Evolutionary conservation across 768 basidiomycete genomes (phyloP).

Genomic region (Rhizopogon sp.): DNA sequence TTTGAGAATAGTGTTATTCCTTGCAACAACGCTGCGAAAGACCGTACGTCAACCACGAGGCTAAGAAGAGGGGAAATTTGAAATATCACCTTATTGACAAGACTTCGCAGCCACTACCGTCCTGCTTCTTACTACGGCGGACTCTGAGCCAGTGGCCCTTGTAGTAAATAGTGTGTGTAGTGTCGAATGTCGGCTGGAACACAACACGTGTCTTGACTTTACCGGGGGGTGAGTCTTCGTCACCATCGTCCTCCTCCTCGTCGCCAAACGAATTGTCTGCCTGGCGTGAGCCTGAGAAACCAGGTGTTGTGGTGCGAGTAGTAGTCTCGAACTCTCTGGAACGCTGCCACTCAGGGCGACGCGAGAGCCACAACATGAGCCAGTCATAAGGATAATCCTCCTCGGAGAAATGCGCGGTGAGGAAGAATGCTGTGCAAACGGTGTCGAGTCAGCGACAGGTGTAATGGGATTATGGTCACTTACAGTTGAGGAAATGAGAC

Average conservation of each 20-base stretch:
- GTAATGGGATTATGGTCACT: conserved; percentile 26
- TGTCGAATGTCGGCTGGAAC: conserved; percentile 85
- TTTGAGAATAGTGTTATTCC: conserved; percentile 79
- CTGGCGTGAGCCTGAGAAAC: conserved; percentile 41
- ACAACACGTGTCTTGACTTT: conserved; percentile 75
- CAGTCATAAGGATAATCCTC: conserved; percentile 90
- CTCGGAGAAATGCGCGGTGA: conserved; percentile 86
- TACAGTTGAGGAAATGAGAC: conserved; percentile 86
- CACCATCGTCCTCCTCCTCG: conserved; percentile 38
- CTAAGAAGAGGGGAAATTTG: conserved; percentile 11
- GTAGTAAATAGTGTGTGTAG: conserved; percentile 87
- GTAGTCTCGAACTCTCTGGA: conserved; percentile 89
- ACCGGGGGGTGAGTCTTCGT: conserved; percentile 48
- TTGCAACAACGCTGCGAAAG: conserved; percentile 65
- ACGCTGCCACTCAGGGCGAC: conserved; percentile 83
- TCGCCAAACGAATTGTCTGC: conserved; percentile 54
- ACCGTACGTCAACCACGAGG: conserved; percentile 9
- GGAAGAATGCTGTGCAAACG: conserved; percentile 62
- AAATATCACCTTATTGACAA: conserved; percentile 62
- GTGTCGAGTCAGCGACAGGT: conserved; percentile 3
- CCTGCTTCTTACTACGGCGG: conserved; percentile 61
- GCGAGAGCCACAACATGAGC: conserved; percentile 88
- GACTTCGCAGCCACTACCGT: conserved; percentile 66
- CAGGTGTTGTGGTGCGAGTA: conserved; percentile 64
- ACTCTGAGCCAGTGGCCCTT: conserved; percentile 81